Evolutionary conservation across 2,329 filamentous ascomycete genomes (phyloP).

Genomic region (Aspergillus sp.): DNA sequence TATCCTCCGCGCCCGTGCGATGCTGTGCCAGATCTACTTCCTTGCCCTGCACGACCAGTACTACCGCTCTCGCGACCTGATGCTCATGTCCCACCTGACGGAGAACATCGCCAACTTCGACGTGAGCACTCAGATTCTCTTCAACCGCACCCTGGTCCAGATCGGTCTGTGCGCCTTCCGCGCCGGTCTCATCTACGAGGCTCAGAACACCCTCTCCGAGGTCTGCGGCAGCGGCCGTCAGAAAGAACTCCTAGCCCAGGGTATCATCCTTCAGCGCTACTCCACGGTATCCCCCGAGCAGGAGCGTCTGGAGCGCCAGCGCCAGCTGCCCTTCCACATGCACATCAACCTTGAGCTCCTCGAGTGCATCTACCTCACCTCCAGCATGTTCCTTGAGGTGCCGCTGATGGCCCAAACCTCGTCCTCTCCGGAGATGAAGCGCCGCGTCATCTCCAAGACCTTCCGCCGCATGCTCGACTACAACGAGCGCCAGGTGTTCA

Average conservation of each 20-base stretch:
- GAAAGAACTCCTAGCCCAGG: conserved; percentile 96
- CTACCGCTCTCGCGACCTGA: conserved; percentile 97
- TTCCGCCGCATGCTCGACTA: conserved; percentile 99
- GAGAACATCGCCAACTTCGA: conserved; percentile 97
- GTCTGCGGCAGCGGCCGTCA: conserved; percentile 96
- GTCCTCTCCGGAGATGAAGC: conserved; percentile 94
- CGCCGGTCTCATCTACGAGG: conserved; percentile 92
- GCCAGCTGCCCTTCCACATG: conserved; percentile 99
- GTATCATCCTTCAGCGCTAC: conserved; percentile 97
- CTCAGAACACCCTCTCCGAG: conserved; percentile 95
- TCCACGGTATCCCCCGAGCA: conserved; percentile 96
- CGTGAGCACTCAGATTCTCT: conserved; percentile 94
- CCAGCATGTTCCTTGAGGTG: conserved; percentile 98
- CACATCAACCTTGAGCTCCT: conserved; percentile 99
- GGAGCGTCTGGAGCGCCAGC: conserved; percentile 93
- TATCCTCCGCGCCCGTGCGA: conserved; percentile 91
- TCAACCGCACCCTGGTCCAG: conserved; percentile 96
- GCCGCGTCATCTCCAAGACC: conserved; percentile 97
- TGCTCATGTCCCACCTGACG: conserved; percentile 98
- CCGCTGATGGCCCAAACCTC: conserved; percentile 94
- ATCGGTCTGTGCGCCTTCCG: conserved; percentile 98
- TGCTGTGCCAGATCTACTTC: conserved; percentile 99
- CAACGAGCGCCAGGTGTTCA: conserved; percentile 99
- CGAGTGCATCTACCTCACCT: conserved; percentile 97
- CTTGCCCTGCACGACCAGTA: conserved; percentile 95